These are phyloP conservation scores for Phialophora verrucosa DNA, from an alignment of 2,329 filamentous ascomycete genomes.

Conservation along the genomic window DNA sequence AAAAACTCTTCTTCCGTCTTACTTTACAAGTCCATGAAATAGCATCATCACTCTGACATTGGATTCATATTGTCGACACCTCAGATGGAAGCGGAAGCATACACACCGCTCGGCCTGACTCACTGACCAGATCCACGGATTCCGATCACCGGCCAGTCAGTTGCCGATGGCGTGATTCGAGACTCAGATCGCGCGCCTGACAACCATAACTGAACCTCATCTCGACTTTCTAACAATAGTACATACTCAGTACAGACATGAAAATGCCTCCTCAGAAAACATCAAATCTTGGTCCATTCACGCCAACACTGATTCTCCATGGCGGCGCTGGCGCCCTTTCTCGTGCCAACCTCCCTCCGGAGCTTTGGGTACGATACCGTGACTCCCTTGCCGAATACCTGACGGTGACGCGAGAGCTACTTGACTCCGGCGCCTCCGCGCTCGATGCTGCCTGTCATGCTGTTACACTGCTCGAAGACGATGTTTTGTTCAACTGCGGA, in stretches of 20 bases:
- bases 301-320: slow-evolving; percentile 70
- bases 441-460: slow-evolving; percentile 77
- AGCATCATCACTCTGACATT: neutral
- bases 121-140: neutral
- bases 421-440: slow-evolving; percentile 56
- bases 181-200: slow-evolving; percentile 5
- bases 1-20: neutral
- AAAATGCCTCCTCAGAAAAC: slow-evolving; percentile 16
- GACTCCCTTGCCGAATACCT: slow-evolving; percentile 67
- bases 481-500: slow-evolving; percentile 82
- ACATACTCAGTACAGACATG: neutral
- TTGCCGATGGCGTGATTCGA: slow-evolving; percentile 26
- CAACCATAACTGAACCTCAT: neutral
- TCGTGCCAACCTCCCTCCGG: slow-evolving; percentile 63
- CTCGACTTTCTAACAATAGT: neutral
- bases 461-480: slow-evolving; percentile 76
- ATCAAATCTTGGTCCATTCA: slow-evolving; percentile 41
- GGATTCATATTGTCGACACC: neutral
- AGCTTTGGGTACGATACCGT: slow-evolving; percentile 65
- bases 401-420: slow-evolving; percentile 50
- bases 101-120: neutral
- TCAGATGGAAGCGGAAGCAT: neutral
- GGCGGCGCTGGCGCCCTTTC: slow-evolving; percentile 75
- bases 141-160: neutral
- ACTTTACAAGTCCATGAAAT: neutral